Conservation (phyloP, 2,329 filamentous ascomycete genomes). For the Fonsecaea nubica region DNA sequence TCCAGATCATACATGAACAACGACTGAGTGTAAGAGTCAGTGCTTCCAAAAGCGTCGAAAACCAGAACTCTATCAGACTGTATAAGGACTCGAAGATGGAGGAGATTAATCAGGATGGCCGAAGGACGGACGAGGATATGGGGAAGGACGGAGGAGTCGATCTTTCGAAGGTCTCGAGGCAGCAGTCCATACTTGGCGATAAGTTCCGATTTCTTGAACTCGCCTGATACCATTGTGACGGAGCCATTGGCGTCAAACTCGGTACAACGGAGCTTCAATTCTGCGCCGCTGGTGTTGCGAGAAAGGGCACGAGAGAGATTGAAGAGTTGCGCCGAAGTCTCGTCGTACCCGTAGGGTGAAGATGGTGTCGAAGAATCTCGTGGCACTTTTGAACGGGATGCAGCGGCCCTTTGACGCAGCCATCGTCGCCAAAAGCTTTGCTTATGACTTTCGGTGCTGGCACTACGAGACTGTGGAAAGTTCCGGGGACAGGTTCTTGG, state of each 20-base stretch:
- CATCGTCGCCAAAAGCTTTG: slow-evolving; percentile 34
- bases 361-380: slow-evolving; percentile 17
- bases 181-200: slow-evolving; percentile 84
- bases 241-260: slow-evolving; percentile 93
- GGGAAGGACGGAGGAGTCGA: slow-evolving; percentile 92
- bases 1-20: slow-evolving; percentile 98
- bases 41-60: slow-evolving; percentile 94
- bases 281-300: slow-evolving; percentile 68
- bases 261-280: slow-evolving; percentile 87
- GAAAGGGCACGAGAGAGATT: slow-evolving; percentile 68
- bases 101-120: slow-evolving; percentile 90
- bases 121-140: slow-evolving; percentile 93
- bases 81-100: slow-evolving; percentile 95
- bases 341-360: slow-evolving; percentile 44
- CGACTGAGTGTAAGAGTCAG: slow-evolving; percentile 92
- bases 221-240: slow-evolving; percentile 89
- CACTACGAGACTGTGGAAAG: slow-evolving; percentile 31
- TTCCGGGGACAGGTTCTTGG: slow-evolving; percentile 28
- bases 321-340: slow-evolving; percentile 66
- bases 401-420: slow-evolving; percentile 29
- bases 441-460: slow-evolving; percentile 34
- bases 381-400: slow-evolving; percentile 21
- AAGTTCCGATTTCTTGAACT: slow-evolving; percentile 96
- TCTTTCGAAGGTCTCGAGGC: slow-evolving; percentile 94
- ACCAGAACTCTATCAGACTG: slow-evolving; percentile 93